phyloP scores from a whole-genome alignment of 2,329 filamentous ascomycete species.

The Metarhizium guizhouense region DNA sequence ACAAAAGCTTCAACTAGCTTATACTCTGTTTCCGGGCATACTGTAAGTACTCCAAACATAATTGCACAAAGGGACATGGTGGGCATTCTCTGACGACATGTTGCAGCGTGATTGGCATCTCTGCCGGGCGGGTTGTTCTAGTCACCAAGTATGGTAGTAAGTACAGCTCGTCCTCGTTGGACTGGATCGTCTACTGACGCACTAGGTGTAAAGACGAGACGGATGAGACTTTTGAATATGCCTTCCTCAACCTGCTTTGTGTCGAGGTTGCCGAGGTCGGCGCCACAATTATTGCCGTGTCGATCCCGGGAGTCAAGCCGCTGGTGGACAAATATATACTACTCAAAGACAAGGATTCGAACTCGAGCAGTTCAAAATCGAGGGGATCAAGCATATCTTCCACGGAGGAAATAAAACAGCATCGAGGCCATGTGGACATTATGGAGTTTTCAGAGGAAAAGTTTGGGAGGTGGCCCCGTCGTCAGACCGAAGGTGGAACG shows the following conservation, averaged over 20 bases:
- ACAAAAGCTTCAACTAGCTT: conserved; percentile 3
- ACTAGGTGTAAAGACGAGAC: too few relatives aligned
- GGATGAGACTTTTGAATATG: not conserved
- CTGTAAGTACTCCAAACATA: not conserved
- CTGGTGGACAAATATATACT: not conserved
- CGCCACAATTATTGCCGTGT: not conserved
- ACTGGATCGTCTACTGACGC: too few relatives aligned
- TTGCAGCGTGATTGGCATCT: not conserved
- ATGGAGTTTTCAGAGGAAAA: too few relatives aligned
- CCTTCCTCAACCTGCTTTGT: not conserved
- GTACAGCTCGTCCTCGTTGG: not conserved
- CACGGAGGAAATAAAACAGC: too few relatives aligned
- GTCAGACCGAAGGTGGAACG: too few relatives aligned
- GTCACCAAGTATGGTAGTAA: not conserved
- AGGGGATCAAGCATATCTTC: too few relatives aligned
- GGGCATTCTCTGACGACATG: not conserved
- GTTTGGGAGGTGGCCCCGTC: too few relatives aligned
- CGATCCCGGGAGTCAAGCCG: not conserved
- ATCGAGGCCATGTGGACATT: too few relatives aligned
- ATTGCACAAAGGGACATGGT: too few relatives aligned
- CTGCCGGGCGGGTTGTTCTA: not conserved
- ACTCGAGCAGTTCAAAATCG: too few relatives aligned
- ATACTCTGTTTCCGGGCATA: conserved; percentile 3
- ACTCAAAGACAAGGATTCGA: not conserved
- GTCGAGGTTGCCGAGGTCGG: not conserved